Evolutionary conservation across 1,139 yeast species (phyloP).

Genomic region (Pneumocystis murina): DNA sequence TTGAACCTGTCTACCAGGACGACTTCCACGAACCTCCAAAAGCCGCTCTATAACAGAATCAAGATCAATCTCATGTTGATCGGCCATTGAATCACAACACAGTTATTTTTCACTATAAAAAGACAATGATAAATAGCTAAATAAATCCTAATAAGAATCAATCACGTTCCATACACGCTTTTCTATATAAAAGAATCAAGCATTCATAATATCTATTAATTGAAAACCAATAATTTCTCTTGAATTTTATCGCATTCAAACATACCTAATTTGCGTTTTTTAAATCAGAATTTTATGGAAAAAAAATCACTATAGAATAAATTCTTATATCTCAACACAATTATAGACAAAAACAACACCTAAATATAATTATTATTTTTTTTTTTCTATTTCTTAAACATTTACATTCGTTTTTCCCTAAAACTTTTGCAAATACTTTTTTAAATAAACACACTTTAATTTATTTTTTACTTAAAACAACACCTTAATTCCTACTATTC

Average conservation of each 20-base stretch:
- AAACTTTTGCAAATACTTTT: background rate
- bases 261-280: background rate
- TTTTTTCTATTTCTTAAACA: background rate
- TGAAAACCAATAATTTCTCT: background rate
- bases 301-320: background rate
- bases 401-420: background rate
- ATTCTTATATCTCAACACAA: background rate
- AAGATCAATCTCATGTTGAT: conserved; percentile 80
- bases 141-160: background rate
- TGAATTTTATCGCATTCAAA: background rate
- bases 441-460: background rate
- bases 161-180: background rate
- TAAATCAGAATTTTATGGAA: background rate
- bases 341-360: background rate
- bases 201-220: background rate
- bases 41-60: conserved; percentile 95
- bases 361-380: background rate
- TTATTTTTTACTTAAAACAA: background rate
- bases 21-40: conserved; percentile 91
- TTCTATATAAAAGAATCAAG: background rate
- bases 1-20: conserved; percentile 95
- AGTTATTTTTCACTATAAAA: background rate
- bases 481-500: background rate
- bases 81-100: conserved; percentile 28
- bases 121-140: background rate